Conservation (phyloP, 1,139 yeast genomes). For the Lodderomyces beijingensis region DNA sequence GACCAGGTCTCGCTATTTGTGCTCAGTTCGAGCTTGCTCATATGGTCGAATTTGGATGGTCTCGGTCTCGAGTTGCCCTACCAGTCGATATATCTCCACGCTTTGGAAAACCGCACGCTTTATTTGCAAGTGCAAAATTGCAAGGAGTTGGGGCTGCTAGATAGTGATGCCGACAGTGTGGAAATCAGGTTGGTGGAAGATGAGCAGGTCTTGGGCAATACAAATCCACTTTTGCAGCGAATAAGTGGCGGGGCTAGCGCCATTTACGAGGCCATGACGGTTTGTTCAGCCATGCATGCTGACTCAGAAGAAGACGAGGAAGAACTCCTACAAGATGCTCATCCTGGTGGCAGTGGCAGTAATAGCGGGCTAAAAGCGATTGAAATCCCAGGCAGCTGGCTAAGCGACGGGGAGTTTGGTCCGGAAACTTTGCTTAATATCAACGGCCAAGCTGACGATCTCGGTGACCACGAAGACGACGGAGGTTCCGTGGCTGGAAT, state of each 20-base stretch:
- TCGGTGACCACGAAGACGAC: constrained; percentile 16
- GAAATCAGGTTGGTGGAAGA: constrained; percentile 1
- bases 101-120: constrained; percentile 24
- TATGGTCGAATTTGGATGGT: constrained; percentile 30
- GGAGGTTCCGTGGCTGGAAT: constrained; percentile 35
- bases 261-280: constrained; percentile 33
- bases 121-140: constrained; percentile 18
- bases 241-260: constrained; percentile 2
- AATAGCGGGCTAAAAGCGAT: constrained; percentile 9
- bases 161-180: not conserved
- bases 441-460: constrained; percentile 38
- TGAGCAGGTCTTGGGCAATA: not conserved
- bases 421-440: constrained; percentile 12
- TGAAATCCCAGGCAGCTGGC: constrained; percentile 23
- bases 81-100: constrained; percentile 36
- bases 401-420: constrained; percentile 7
- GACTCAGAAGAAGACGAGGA: constrained; percentile 25
- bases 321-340: no score
- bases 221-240: constrained; percentile 2
- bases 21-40: constrained; percentile 32
- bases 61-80: constrained; percentile 41
- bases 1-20: constrained; percentile 27
- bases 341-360: constrained; percentile 2
- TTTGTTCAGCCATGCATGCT: constrained; percentile 37
- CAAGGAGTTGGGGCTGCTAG: not conserved